Evolutionary conservation across 2,329 filamentous ascomycete species (phyloP), one percentile per base, ranked within the genome.

Genomic region (Aspergillus brunneoviolaceus): DNA sequence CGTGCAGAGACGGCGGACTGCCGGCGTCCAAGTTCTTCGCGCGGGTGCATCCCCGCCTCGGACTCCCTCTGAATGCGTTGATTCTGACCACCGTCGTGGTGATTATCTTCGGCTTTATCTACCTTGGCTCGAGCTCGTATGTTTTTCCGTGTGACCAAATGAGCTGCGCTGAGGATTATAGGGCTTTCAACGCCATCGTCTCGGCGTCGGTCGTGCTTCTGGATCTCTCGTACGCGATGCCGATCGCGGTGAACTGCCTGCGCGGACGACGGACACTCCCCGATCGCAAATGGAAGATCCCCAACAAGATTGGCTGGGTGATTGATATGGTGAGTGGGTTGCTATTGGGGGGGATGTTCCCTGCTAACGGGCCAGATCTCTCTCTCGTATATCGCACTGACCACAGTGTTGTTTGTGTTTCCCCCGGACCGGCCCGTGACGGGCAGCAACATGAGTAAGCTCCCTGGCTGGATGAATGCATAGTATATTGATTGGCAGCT

Each of bases 321-420:
- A 80, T 81, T 23, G 89, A 89, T 68, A 65, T 80, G 21, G 77
- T 83, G 69, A 10, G 52, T 63, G 76, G 67, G 25, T 16, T 6
- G 60, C 11, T n/a, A 12, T 39, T 19, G 2, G 3, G 45, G 11
- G 1, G 2, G 47, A 21, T 10, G n/a, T 11, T 16, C 33, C 16
- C n/a, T 12, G 21, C 59, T 71, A 10, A 67, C 23, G 19, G 1
- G 21, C 4, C 33, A 87, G 89, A 63, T 74, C 35, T 67, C 70
- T 3, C 80, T 92, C 47, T 78, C 79, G 0, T 92, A 88, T 75
- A 85, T 87, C 0, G 76, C 86, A 12, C 72, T 91, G 14, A 91
- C 89, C 0, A 91, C 88, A 0, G 86, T 91, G 0, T 77, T 92
- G 1, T 92, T 92, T 71, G 80, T 91, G 4, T 90, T 92, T 72